Base-by-base conservation (phyloP, 148 eudicot species). In the Tetragonia tetragonoides region DNA sequence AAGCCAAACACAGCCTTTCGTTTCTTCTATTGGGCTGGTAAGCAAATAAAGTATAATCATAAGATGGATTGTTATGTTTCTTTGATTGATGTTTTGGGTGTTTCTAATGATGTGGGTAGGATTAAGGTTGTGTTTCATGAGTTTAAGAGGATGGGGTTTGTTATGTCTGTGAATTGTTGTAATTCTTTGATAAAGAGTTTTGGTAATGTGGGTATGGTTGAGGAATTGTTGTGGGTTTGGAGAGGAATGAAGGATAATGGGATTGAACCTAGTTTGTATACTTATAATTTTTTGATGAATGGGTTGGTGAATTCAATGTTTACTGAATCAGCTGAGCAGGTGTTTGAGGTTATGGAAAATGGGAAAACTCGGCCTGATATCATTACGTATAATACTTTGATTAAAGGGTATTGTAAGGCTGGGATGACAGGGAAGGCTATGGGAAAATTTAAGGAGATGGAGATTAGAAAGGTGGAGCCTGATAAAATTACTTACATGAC, bases 171-270 rank as follows among this genome's bases (percentile, higher is more conserved):
- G 18, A 71, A 72, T 18, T 80, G 87, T 10, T 92, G 83, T 4
- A 95, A 92, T 90, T 87, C 90, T 51, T 90, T 95, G 90, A 91
- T 95, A 70, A 90, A 86, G 84, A 86, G 89, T 75, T 91, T 95
- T 78, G 99, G 99, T 63, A 86, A 85, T 80, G 70, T 84, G 28
- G 99, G 97, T 11, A 90, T 91, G 97, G 93, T 95, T 73, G 99
- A 95, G 84, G 97, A 95, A 49, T 82, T 95, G 84, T 83, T 95
- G 87, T 95, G 90, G 93, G 97, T 95, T 57, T 95, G 98, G 98
- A 79, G 86, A 46, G 74, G 59, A 76, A 92, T 95, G 98, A 91
- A 92, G 82, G 96, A 84, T 41, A 84, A 77, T 83, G 94, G 88
- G 59, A 85, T 93, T 74, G 95, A 95, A 76, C 97, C 97, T 74